Evolutionary conservation across 129 eudicot species (phyloP).

Genomic region (Chrysanthemum lavandulifolium): DNA sequence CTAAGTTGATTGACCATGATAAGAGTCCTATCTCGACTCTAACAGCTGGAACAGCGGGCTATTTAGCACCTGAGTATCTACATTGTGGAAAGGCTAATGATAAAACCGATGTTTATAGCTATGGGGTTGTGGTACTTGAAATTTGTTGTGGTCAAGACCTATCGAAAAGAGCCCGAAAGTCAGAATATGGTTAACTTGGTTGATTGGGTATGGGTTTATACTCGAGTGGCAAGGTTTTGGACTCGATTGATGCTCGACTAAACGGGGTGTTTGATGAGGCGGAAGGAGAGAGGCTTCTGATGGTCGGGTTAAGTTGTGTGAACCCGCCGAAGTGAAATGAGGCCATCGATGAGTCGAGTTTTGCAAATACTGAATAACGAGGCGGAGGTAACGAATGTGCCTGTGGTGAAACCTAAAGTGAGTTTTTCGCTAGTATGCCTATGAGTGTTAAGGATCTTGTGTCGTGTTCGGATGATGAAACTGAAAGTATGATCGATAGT

Average conservation of each 20-base stretch:
- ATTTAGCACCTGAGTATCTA: slow-evolving; percentile 88
- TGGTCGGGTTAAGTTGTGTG: slow-evolving; percentile 81
- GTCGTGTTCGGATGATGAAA: slow-evolving; percentile 29
- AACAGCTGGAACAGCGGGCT: slow-evolving; percentile 89
- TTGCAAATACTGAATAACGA: slow-evolving; percentile 67
- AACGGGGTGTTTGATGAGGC: slow-evolving; percentile 47
- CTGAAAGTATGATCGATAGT: neutral
- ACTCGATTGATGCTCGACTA: slow-evolving; percentile 60
- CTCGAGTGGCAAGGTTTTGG: slow-evolving; percentile 51
- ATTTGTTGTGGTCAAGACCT: slow-evolving; percentile 80
- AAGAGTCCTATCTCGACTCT: slow-evolving; percentile 79
- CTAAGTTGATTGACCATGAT: slow-evolving; percentile 70
- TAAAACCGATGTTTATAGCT: slow-evolving; percentile 79
- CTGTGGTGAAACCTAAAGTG: slow-evolving; percentile 57
- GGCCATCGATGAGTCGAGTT: slow-evolving; percentile 88
- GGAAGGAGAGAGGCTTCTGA: slow-evolving; percentile 54
- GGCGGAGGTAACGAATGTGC: slow-evolving; percentile 46
- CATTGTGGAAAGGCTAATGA: slow-evolving; percentile 80
- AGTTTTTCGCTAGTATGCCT: slow-evolving; percentile 58
- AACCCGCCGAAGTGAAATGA: slow-evolving; percentile 59
- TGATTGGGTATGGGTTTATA: slow-evolving; percentile 82
- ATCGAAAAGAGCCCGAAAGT: slow-evolving; percentile 52
- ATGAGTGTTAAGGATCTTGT: slow-evolving; percentile 55
- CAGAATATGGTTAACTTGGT: slow-evolving; percentile 63
- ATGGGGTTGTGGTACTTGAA: slow-evolving; percentile 75